Percentiles rank a stretch among this genome's conserved stretches.
phyloP scores from a whole-genome alignment of 371 early-diverging fungal genomes.

The Nematocida ausubeli region DNA sequence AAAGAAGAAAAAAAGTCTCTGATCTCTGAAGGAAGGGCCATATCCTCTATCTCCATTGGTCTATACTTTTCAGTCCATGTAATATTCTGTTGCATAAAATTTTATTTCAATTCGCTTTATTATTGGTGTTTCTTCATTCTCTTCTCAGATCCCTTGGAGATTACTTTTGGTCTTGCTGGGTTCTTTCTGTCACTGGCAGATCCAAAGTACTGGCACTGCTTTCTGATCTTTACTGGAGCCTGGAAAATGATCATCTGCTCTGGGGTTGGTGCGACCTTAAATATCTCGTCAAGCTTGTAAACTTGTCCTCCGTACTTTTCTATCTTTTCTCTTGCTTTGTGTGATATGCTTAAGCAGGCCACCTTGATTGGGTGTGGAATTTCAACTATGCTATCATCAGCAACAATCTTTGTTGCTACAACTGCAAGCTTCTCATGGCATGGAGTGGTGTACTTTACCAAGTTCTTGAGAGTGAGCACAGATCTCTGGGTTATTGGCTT shows the following conservation, averaged over 20 bases:
- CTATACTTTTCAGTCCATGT: constrained; percentile 69
- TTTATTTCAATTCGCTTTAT: constrained; percentile 50
- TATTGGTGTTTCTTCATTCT: constrained; percentile 59
- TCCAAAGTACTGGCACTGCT: constrained; percentile 67
- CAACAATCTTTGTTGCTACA: constrained; percentile 67
- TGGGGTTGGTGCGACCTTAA: constrained; percentile 59
- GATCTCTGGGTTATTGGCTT: constrained; percentile 48
- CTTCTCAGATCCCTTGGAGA: constrained; percentile 57
- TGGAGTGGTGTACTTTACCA: constrained; percentile 53
- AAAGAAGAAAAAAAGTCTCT: constrained; percentile 55
- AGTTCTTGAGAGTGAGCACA: constrained; percentile 43
- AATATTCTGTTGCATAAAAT: constrained; percentile 18
- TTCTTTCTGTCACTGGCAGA: constrained; percentile 66
- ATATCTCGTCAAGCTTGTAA: constrained; percentile 67
- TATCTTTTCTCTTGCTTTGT: constrained; percentile 63
- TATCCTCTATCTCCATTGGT: constrained; percentile 58
- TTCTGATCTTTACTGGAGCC: constrained; percentile 59
- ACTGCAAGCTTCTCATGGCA: constrained; percentile 63
- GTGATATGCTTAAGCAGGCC: constrained; percentile 64
- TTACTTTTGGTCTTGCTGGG: constrained; percentile 65
- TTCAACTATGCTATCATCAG: constrained; percentile 64
- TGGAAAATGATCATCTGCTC: constrained; percentile 62
- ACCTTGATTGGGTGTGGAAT: constrained; percentile 63
- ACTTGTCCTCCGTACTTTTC: constrained; percentile 65
- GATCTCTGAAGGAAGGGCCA: constrained; percentile 56